Evolutionary conservation across 2,329 filamentous ascomycete species (phyloP), one percentile per base, ranked within the genome.

Genomic region (Venturia pyrina): DNA sequence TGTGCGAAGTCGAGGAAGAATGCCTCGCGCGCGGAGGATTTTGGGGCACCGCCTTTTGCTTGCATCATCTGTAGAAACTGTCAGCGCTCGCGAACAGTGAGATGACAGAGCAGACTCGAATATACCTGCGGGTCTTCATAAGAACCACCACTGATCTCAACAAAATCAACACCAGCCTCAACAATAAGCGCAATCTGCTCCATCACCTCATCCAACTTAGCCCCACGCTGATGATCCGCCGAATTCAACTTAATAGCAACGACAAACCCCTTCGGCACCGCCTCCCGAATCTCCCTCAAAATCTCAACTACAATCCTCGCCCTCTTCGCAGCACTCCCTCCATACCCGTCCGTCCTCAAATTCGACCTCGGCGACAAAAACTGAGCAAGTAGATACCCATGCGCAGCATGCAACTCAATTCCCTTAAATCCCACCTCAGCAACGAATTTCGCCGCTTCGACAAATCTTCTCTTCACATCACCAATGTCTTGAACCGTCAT

Each of bases 1-100:
- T 86, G 79, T 0, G 85, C 85, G 67, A 85, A 85, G 6, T 86
- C 83, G 56, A 85, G 71, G 77, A 87, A 87, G 78, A 85, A 86
- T 1, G 82, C 79, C 70, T 86, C 84, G 5, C 83, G 77, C 74
- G 82, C 81, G 72, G 78, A 78, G 17, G 83, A 85, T 19, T 80
- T 77, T 19, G 21, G 28, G n/a, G 62, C 43, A 15, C 24, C 46
- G 32, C 41, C 28, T 28, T 19, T 40, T 7, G 62, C 28, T 50
- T 64, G 62, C 48, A 64, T 53, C 62, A 64, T 64, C 62, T 64
- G 46, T 1, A 19, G 61, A 32, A 40, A 40, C 5, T 15, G 19
- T 63, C 24, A 50, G 46, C 21, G 19, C 19, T 43, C 15, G 41
- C 41, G 13, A 17, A 1, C 11, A 43, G 8, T 50, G 6, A 50